These are phyloP conservation scores for Solidago caesia DNA, from an alignment of 129 eudicot genomes.

Conservation along the genomic window DNA sequence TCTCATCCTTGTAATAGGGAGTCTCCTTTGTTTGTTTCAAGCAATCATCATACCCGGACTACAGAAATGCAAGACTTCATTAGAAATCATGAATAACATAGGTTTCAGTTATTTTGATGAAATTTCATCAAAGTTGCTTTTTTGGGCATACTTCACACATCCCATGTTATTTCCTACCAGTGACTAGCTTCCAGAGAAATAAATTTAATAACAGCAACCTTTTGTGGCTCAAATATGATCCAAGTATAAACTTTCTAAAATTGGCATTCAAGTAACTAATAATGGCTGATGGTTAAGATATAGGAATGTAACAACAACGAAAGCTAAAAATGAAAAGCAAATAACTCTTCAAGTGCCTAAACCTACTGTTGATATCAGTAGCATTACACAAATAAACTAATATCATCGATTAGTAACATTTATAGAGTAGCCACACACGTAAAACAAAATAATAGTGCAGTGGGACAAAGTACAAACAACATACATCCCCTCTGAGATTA, in stretches of 20 bases:
- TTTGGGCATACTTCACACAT: constrained; percentile 15
- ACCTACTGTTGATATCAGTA: background rate
- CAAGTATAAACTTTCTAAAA: background rate
- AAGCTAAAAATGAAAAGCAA: background rate
- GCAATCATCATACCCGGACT: constrained; percentile 31
- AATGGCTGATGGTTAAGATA: background rate
- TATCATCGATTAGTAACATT: background rate
- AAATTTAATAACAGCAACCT: constrained; percentile 13
- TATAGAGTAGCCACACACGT: background rate
- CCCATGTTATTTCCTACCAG: background rate
- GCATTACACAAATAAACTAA: background rate
- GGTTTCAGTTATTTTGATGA: constrained; percentile 26
- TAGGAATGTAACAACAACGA: background rate
- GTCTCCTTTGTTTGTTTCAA: constrained; percentile 23
- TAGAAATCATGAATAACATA: constrained; percentile 7
- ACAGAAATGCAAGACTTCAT: constrained; percentile 2
- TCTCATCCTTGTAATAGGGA: constrained; percentile 10
- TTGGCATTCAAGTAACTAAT: background rate
- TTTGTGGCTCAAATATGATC: background rate
- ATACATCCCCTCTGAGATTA: constrained; percentile 31
- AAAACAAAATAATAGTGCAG: background rate
- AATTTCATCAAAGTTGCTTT: constrained; percentile 17
- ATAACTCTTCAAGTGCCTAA: background rate
- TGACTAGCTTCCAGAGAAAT: constrained; percentile 7
- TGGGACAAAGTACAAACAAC: background rate